Evolutionary conservation across 2,329 filamentous ascomycete genomes (phyloP).

Genomic region (Colletotrichum lentis): DNA sequence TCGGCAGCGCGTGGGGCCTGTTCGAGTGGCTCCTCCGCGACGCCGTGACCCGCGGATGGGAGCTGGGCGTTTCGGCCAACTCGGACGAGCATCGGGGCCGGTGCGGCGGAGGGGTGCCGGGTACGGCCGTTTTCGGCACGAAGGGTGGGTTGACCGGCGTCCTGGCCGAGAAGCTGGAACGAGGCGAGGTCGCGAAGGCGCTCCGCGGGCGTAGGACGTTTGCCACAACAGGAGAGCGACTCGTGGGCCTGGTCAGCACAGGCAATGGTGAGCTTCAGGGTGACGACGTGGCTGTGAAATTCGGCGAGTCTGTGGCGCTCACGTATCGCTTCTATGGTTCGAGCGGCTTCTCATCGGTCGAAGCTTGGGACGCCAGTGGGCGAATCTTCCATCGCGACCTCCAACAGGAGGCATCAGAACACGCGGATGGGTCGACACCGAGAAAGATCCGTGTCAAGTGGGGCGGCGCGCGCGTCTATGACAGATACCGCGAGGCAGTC

Average conservation of each 20-base stretch:
- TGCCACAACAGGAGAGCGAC: constrained; percentile 45
- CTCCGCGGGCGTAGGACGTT: constrained; percentile 44
- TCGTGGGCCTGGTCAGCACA: constrained; percentile 42
- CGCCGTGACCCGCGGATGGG: constrained; percentile 45
- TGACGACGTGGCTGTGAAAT: constrained; percentile 38
- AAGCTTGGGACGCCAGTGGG: constrained; percentile 45
- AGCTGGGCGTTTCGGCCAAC: constrained; percentile 48
- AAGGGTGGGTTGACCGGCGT: constrained; percentile 45
- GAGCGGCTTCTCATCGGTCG: constrained; percentile 43
- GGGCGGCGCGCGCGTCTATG: constrained; percentile 47
- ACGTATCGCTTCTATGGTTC: constrained; percentile 43
- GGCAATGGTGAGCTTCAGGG: constrained; percentile 41
- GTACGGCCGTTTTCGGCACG: constrained; percentile 47
- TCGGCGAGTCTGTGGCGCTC: constrained; percentile 31
- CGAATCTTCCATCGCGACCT: constrained; percentile 42
- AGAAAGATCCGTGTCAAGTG: constrained; percentile 44
- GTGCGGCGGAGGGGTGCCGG: constrained; percentile 48
- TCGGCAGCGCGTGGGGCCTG: constrained; percentile 48
- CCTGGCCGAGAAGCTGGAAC: constrained; percentile 38
- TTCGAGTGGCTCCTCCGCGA: constrained; percentile 49
- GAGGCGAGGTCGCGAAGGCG: constrained; percentile 33
- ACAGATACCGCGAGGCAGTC: constrained; percentile 47
- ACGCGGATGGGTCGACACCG: background rate
- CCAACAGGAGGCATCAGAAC: constrained; percentile 38
- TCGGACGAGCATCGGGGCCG: constrained; percentile 49